phyloP scores from a whole-genome alignment of 2,329 filamentous ascomycete genomes.

The Aspergillus pseudoterreus region DNA sequence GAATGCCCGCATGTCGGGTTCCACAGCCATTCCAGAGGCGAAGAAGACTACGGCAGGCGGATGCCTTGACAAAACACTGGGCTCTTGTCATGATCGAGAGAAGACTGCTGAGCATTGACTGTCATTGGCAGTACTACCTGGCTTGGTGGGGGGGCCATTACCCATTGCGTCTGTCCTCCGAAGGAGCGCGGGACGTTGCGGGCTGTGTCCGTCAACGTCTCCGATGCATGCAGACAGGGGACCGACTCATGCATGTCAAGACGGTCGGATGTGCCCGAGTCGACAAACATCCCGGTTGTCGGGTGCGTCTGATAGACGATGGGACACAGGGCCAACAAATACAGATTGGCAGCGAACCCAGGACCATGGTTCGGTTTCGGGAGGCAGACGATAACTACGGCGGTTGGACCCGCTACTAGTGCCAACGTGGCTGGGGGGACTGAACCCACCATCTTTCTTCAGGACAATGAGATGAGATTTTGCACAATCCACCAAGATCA shows the following conservation, averaged over 20 bases:
- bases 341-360: constrained; percentile 26
- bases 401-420: constrained; percentile 27
- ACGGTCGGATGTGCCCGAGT: constrained; percentile 7
- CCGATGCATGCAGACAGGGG: constrained; percentile 13
- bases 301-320: constrained; percentile 18
- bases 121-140: background rate
- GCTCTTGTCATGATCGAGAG: too few relatives aligned
- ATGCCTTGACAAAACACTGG: too few relatives aligned
- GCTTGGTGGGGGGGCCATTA: background rate
- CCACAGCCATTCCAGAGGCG: too few relatives aligned
- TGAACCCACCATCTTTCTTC: constrained; percentile 2
- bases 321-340: constrained; percentile 3
- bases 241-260: constrained; percentile 21
- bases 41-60: too few relatives aligned
- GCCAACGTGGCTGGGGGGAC: constrained; percentile 7
- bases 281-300: constrained; percentile 22
- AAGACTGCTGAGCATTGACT: background rate
- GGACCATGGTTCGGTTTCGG: constrained; percentile 33
- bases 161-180: background rate
- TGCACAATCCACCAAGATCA: background rate
- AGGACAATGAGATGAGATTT: background rate
- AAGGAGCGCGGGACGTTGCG: background rate
- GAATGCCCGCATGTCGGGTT: too few relatives aligned
- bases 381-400: constrained; percentile 17
- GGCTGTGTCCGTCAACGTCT: constrained; percentile 1